Evolutionary conservation across 805 yeast species (phyloP), one percentile per base, ranked within the genome.

Genomic region (Vanderwaltozyma yarrowii): DNA sequence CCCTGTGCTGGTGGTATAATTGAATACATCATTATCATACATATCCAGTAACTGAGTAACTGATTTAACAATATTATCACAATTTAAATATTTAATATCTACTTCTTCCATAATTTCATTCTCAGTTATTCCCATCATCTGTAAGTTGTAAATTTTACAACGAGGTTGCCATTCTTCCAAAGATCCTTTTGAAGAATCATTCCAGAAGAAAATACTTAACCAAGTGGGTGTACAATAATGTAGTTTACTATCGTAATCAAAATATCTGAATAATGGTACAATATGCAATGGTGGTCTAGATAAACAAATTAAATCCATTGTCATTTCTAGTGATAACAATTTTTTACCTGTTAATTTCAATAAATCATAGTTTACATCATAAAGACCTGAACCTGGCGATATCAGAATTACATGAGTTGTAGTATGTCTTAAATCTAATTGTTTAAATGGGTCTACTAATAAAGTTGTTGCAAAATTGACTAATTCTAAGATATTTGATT

Each of bases 121-220:
- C 51, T 89, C 97, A 80, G 89, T 86, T 7, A 92, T 73, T 0
- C 97, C 97, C 94, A 89, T 89, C 96, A 92, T 92, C 57, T 92
- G 97, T 15, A 92, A 62, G 51, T 89, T 97, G 58, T 92, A 89
- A 36, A 92, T 88, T 50, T 85, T 86, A 59, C 96, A 87, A 26
- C 92, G 67, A 0, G 98, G 96, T n/a, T 80, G 72, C 96, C 97
- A 89, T 47, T 75, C 81, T 18, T 45, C 47, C 14, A 28, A 19
- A 24, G 66, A 66, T 19, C 49, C 61, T 58, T 54, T 65, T 40
- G 49, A 53, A 28, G 61, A 54, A 35, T 80, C 84, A 38, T 73
- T 76, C 83, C 94, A 92, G 52, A 82, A 92, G 0, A 95, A 87
- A 12, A 88, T 80, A 55, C 94, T 96, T 50, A 92, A 74, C 96